A percentile compares a stretch with the other conserved stretches of the same genome.
These are phyloP conservation scores for Poa annua DNA, from an alignment of 176 grass and related monocot species.

Conservation along the genomic window DNA sequence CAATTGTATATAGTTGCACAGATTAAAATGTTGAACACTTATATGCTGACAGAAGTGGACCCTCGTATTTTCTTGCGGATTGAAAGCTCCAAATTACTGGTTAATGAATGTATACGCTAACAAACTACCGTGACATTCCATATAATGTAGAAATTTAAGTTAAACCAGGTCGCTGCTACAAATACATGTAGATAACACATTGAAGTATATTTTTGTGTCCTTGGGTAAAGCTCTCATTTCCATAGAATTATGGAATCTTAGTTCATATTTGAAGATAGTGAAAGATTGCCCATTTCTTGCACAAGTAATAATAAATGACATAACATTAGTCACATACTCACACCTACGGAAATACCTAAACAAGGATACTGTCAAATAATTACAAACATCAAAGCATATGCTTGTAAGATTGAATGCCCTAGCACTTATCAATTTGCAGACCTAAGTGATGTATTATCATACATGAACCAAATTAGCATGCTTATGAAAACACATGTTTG, in stretches of 20 bases:
- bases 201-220: not conserved
- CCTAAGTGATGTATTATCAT: not conserved
- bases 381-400: conserved; percentile 31
- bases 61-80: not conserved
- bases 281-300: conserved; percentile 18
- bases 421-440: not conserved
- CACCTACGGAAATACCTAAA: conserved; percentile 24
- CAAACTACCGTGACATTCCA: conserved; percentile 11
- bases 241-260: not conserved
- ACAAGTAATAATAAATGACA: conserved; percentile 23
- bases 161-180: conserved; percentile 19
- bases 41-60: not conserved
- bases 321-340: not conserved
- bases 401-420: not conserved
- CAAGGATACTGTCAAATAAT: conserved; percentile 9
- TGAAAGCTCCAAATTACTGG: conserved; percentile 24
- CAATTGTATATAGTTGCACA: conserved; percentile 13
- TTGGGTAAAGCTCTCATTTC: conserved; percentile 14
- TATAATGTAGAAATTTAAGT: conserved; percentile 21
- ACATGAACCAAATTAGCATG: not conserved
- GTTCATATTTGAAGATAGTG: not conserved
- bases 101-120: conserved; percentile 14
- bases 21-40: conserved; percentile 20
- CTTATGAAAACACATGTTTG: not conserved
- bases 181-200: conserved; percentile 18